Base-by-base conservation (phyloP, 75 land plant species). In the Pinus tabuliformis region DNA sequence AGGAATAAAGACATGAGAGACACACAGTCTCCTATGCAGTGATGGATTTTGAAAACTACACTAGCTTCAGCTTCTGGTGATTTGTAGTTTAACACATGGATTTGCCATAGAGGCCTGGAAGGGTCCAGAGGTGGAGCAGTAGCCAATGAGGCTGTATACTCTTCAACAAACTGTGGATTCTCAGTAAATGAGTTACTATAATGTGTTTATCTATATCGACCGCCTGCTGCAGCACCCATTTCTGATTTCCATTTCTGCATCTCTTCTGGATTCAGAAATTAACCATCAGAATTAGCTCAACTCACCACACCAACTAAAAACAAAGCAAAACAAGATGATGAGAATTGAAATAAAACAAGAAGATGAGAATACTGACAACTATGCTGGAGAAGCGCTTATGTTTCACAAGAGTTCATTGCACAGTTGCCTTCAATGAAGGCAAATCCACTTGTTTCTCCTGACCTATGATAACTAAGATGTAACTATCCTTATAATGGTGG, bases 1-100 rank as follows among this genome's bases (percentile, higher is more conserved):
- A 86, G 58, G 22, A 84, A 63, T 1, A 86, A 75, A 21, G 88
- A 86, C 78, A 83, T 83, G 1, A 86, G 79, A 26, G 88, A 86
- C 13, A 86, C 73, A n/a, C 88, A 84, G 72, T 86, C 88, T 18
- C 88, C 88, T 37, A 86, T 28, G 37, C 77, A 56, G 72, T 86
- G 88, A 70, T 86, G 88, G 57, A 80, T 70, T 12, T 78, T 75
- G 45, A 86, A 22, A 20, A 86, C 75, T 20, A 66, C 58, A 58
- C 59, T 56, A 2, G 73, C 79, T 42, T 37, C 75, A 37, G 88
- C 88, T 24, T 73, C 73, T n/a, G 76, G 75, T 14, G 75, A 74
- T 30, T 75, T 76, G 6, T 59, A 59, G 54, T 79, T 83, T 33
- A 83, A n/a, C 18, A 86, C 73, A 65, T 83, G 88, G 63, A 80